Conservation (phyloP, 2,329 filamentous ascomycete genomes). For the Tolypocladium amazonense region DNA sequence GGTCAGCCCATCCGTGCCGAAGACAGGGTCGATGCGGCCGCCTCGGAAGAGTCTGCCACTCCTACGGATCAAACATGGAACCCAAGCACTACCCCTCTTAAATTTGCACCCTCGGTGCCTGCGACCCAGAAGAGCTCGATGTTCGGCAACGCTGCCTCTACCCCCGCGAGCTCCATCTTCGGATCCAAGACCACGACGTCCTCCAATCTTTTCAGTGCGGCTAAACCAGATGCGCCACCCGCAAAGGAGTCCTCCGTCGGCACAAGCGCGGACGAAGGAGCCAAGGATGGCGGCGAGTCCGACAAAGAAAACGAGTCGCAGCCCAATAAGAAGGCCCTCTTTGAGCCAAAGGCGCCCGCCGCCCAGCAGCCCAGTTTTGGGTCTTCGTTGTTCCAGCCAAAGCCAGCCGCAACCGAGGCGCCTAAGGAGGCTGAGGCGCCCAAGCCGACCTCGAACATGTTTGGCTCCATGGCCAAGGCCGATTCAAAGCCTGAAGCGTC, state of each 20-base stretch:
- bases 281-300: constrained; percentile 27
- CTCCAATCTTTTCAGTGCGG: constrained; percentile 24
- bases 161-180: constrained; percentile 22
- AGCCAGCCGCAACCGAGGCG: constrained; percentile 17
- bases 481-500: constrained; percentile 14
- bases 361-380: constrained; percentile 18
- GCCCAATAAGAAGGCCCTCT: constrained; percentile 20
- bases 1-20: constrained; percentile 37
- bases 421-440: constrained; percentile 15
- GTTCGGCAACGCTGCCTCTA: constrained; percentile 19
- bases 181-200: constrained; percentile 22
- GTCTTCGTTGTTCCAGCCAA: constrained; percentile 20
- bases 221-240: constrained; percentile 18
- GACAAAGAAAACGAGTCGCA: constrained; percentile 33
- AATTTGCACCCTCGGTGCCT: constrained; percentile 32
- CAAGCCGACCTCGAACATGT: constrained; percentile 14
- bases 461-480: constrained; percentile 13
- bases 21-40: constrained; percentile 10
- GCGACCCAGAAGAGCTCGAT: constrained; percentile 17
- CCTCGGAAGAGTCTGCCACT: constrained; percentile 15
- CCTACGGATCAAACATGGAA: constrained; percentile 29
- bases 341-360: constrained; percentile 18
- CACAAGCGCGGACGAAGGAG: constrained; percentile 13
- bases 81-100: constrained; percentile 41
- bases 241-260: constrained; percentile 15